Evolutionary conservation across 805 yeast genomes (phyloP), one percentile per base, ranked within the genome.

Genomic region (Cyberlindnera saturnus): DNA sequence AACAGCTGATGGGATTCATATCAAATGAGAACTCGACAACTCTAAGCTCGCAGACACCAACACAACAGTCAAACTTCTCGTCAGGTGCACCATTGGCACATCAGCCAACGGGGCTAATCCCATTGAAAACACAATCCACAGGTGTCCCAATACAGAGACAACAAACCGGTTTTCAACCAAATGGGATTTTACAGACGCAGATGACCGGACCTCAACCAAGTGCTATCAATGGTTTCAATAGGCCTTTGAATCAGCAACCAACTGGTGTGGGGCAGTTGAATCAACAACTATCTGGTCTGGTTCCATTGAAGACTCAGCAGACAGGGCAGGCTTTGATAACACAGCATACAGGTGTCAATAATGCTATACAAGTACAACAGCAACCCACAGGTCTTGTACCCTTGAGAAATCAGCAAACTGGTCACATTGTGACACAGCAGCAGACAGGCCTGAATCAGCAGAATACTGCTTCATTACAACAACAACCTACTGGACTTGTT

Each of bases 401-500:
- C 40, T 29, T 46, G 19, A 33, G 34, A 14, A 23, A 45, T 13
- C 55, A 62, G 28, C 54, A 47, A 15, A 48, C 52, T 16, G 55
- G 48, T 29, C 45, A 16, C 18, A 9, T 15, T n/a, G 13, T 42
- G 11, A 36, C 16, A 15, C 57, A 51, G 32, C 46, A 82, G 57
- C 74, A 73, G 43, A 82, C 90, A 5, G 84, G 88, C 4, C 68
- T 75, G 28, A 23, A 23, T 23, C 11, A 10, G 31, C 20, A 34
- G 28, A n/a, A 41, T 34, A 23, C 28, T 23, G 32, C 36, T 14
- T 19, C 32, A 13, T 30, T 76, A 40, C 78, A 71, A 44, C 75
- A 82, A 14, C 89, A 82, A 57, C 75, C 74, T 43, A 82, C 91
- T 2, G 86, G 89, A 2, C 69, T 76, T 13, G 66, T 77, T 35